phyloP scores from a whole-genome alignment of 2,329 filamentous ascomycete genomes.

The Byssothecium circinans region DNA sequence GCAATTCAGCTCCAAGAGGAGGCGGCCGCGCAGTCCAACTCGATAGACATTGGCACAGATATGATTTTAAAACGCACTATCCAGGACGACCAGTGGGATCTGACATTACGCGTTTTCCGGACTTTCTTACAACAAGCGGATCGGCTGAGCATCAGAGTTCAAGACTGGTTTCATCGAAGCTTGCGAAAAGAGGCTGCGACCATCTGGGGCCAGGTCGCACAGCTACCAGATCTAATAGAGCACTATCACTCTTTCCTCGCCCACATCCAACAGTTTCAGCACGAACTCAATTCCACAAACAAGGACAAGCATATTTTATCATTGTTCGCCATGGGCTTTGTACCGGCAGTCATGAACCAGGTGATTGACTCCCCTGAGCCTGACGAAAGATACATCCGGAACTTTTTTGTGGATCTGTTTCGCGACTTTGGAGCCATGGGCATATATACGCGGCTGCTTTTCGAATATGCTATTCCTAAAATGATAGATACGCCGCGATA shows the following conservation, averaged over 20 bases:
- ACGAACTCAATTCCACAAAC: conserved; percentile 25
- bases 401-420: conserved; percentile 31
- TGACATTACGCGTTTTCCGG: conserved; percentile 32
- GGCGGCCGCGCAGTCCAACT: conserved; percentile 25
- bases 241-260: conserved; percentile 30
- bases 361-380: conserved; percentile 19
- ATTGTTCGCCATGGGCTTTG: conserved; percentile 31
- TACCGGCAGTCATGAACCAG: conserved; percentile 30
- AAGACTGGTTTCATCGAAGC: conserved; percentile 8
- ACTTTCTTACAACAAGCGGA: conserved; percentile 15
- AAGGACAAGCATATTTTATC: conserved; percentile 15
- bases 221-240: conserved; percentile 28
- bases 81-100: conserved; percentile 39
- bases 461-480: conserved; percentile 28
- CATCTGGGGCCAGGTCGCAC: conserved; percentile 27
- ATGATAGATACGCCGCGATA: conserved; percentile 34
- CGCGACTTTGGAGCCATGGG: conserved; percentile 19
- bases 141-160: neutral
- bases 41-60: conserved; percentile 29
- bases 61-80: conserved; percentile 34
- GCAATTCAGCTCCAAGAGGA: conserved; percentile 48
- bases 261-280: conserved; percentile 25
- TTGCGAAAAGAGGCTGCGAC: conserved; percentile 7
- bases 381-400: conserved; percentile 30
- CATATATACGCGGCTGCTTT: conserved; percentile 23